Percentiles rank a stretch among this genome's conserved stretches.
phyloP scores from a whole-genome alignment of 2,329 filamentous ascomycete genomes.

The Colletotrichum orbiculare region DNA sequence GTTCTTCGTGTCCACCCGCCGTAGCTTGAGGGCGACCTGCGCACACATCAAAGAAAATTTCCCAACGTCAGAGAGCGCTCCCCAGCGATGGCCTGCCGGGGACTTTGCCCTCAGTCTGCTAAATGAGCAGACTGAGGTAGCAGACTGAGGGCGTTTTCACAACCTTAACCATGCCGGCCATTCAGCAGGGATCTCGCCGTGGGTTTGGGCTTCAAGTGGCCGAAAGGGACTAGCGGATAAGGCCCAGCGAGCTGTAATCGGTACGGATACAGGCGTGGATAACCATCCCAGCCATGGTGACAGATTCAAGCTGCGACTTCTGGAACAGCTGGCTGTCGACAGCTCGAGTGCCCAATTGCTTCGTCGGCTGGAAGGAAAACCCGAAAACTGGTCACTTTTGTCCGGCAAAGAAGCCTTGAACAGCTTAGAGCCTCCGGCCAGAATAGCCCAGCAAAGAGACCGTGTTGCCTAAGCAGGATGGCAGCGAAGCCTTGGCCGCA shows the following conservation, averaged over 20 bases:
- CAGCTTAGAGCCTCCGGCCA: no score
- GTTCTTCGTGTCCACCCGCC: slow-evolving; percentile 21
- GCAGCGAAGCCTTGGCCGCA: no score
- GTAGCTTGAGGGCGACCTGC: slow-evolving; percentile 1
- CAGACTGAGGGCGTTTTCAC: slow-evolving; percentile 21
- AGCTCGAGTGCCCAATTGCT: no score
- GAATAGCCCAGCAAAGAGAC: no score
- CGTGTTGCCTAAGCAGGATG: no score
- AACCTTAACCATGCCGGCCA: slow-evolving; percentile 19
- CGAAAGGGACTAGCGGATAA: not conserved
- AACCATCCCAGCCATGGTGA: no score
- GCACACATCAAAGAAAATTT: not conserved
- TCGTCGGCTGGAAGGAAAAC: no score
- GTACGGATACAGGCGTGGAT: no score
- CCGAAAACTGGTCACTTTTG: no score
- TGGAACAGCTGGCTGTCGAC: no score
- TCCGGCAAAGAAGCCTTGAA: no score
- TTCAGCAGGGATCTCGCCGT: slow-evolving; percentile 15
- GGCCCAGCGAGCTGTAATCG: not conserved
- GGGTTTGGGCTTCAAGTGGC: not conserved
- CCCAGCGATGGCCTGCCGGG: slow-evolving; percentile 17
- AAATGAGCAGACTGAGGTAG: not conserved
- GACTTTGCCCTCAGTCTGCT: slow-evolving; percentile 8
- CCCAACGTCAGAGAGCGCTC: slow-evolving; percentile 1
- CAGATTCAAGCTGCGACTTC: no score